phyloP scores from a whole-genome alignment of 441 rosid genomes.

The Aquilaria agallochum region DNA sequence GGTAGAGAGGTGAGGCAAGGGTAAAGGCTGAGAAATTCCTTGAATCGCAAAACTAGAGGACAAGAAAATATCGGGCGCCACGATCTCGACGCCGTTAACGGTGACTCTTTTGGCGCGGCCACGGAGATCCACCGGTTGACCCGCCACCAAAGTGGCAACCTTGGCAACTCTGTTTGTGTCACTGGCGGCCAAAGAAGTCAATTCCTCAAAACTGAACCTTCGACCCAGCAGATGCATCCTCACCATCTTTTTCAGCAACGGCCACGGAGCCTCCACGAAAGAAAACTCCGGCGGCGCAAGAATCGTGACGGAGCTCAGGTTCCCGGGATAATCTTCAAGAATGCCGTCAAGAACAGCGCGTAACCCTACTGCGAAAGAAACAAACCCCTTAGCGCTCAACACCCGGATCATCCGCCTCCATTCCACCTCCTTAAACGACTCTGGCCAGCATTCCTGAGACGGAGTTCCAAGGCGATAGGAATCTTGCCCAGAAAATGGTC shows the following conservation, averaged over 20 bases:
- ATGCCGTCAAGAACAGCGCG: constrained; percentile 59
- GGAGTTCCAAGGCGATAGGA: constrained; percentile 24
- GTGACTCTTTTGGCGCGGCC: constrained; percentile 17
- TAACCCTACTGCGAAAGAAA: constrained; percentile 66
- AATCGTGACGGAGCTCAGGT: constrained; percentile 49
- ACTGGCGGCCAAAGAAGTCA: constrained; percentile 41
- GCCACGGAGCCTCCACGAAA: constrained; percentile 41
- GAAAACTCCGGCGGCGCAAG: constrained; percentile 59
- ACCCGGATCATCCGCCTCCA: constrained; percentile 54
- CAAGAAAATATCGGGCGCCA: constrained; percentile 42
- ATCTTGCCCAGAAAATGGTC: constrained; percentile 43
- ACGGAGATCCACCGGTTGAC: constrained; percentile 36
- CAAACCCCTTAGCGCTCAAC: constrained; percentile 60
- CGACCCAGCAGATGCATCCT: constrained; percentile 52
- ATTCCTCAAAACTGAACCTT: constrained; percentile 34
- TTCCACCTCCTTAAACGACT: constrained; percentile 27
- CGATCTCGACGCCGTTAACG: constrained; percentile 48
- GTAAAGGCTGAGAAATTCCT: constrained; percentile 51
- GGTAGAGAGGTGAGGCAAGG: constrained; percentile 24
- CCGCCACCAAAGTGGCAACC: constrained; percentile 41
- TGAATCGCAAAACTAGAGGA: constrained; percentile 54
- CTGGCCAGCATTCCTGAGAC: constrained; percentile 32
- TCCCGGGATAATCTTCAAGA: constrained; percentile 33
- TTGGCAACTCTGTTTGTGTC: constrained; percentile 1
- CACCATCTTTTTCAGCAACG: constrained; percentile 47